phyloP scores from a whole-genome alignment of 176 grass and related monocot genomes.

The Triticum dicoccoides region DNA sequence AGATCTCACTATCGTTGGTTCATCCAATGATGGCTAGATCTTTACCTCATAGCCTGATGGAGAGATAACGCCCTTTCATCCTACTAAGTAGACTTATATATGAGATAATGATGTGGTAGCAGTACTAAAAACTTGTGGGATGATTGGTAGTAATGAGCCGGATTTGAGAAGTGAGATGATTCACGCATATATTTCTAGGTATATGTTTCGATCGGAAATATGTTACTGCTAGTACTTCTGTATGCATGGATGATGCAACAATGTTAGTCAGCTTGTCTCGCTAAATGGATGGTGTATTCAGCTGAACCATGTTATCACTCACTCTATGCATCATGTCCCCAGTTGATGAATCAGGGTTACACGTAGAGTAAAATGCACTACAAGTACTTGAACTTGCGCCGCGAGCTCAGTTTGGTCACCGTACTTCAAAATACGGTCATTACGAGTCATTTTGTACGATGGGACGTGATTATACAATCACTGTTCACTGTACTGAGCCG shows the following conservation, averaged over 20 bases:
- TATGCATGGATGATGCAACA: neutral
- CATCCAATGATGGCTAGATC: neutral
- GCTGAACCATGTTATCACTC: neutral
- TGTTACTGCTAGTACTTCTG: too few relatives aligned
- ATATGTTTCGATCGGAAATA: too few relatives aligned
- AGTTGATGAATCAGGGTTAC: too few relatives aligned
- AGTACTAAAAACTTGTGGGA: neutral
- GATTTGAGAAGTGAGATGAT: neutral
- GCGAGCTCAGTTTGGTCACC: too few relatives aligned
- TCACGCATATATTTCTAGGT: neutral
- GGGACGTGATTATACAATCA: too few relatives aligned
- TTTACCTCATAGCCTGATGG: neutral
- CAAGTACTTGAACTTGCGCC: too few relatives aligned
- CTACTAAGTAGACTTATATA: neutral
- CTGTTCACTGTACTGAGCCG: too few relatives aligned
- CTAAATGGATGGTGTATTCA: neutral
- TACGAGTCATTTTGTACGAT: too few relatives aligned
- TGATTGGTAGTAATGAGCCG: neutral
- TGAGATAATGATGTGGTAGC: neutral
- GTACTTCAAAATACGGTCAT: too few relatives aligned
- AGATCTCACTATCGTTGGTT: neutral
- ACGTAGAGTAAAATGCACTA: too few relatives aligned
- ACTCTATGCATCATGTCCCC: neutral
- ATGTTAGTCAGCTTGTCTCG: neutral
- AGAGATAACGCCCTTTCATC: neutral